Base-by-base conservation (phyloP, 345 rosid species). In the Boechera divaricarpa region DNA sequence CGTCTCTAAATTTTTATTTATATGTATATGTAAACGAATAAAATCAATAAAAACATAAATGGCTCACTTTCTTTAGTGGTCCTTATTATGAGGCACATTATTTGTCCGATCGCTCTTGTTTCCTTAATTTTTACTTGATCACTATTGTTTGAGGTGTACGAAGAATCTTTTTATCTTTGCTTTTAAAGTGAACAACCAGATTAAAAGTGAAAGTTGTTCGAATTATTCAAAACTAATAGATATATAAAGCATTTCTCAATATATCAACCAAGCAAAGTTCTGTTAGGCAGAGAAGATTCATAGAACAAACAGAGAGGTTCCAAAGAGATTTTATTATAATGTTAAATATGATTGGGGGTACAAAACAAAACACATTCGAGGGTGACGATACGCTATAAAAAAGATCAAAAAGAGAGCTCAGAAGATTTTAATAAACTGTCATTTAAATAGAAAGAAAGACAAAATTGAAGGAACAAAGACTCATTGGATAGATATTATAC, bases 391-490 rank as follows among this genome's bases (percentile, higher is more conserved):
- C 38, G 13, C 44, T 45, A 49, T 44, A 8, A 69, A 6, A 12
- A 45, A 48, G 18, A 57, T 24, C 12, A 61, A 69, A 10, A 32
- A 64, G 4, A 56, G 24, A n/a, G 21, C 16, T 38, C 12, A 48
- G 32, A 38, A 45, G 10, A 70, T 63, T 56, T 63, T 56, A 77
- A 49, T 48, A 70, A 56, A 71, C 33, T 44, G 76, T 77, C 52
- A 10, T 29, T 60, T 5, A 5, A 10, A 65, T 6, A 52, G 3
- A 56, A 18, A 9, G 18, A 29, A 24, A 49, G 16, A 53, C 55
- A 41, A 70, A 64, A 57, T 58, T 24, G 41, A 72, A 67, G 28
- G 31, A 69, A 77, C 31, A 54, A 36, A 58, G 81, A 48, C 63
- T 72, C 63, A 59, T 29, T 39, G 47, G 44, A 71, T 56, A 63